phyloP scores from a whole-genome alignment of 1,284 basidiomycete species.

The Cutaneotrichosporon sp. region DNA sequence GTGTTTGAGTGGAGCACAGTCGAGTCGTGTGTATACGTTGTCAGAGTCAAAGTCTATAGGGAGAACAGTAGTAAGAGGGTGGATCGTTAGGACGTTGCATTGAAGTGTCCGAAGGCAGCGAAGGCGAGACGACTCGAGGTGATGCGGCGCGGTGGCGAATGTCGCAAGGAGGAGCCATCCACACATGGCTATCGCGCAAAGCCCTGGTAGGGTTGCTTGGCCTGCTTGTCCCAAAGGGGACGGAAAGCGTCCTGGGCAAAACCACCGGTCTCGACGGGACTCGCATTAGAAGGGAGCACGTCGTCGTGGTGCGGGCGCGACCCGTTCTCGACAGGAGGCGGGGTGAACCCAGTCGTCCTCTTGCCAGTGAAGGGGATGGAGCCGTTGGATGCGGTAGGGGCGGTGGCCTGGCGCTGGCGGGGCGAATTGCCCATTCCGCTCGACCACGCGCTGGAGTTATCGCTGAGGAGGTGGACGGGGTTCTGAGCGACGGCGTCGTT shows the following conservation, averaged over 20 bases:
- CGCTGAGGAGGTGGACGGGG: constrained; percentile 10
- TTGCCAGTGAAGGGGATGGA: constrained; percentile 12
- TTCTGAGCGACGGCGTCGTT: constrained; percentile 28
- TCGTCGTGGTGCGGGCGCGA: constrained; percentile 29
- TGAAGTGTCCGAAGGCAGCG: too few species aligned
- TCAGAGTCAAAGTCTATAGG: too few species aligned
- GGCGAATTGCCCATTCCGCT: constrained; percentile 24
- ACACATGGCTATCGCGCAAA: constrained; percentile 4
- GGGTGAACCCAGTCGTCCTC: constrained; percentile 26
- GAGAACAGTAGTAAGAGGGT: too few species aligned
- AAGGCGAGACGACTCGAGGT: too few species aligned
- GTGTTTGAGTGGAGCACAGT: too few species aligned
- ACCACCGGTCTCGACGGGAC: constrained; percentile 31
- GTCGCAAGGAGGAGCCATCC: too few species aligned
- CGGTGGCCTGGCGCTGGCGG: constrained; percentile 6
- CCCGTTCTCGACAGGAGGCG: neutral
- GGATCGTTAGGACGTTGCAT: too few species aligned
- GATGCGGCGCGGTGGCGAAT: too few species aligned
- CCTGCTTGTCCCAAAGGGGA: constrained; percentile 29
- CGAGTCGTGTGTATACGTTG: too few species aligned
- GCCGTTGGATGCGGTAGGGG: neutral
- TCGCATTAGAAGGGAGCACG: constrained; percentile 30
- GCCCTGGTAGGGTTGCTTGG: constrained; percentile 6
- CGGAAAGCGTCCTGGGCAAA: constrained; percentile 42
- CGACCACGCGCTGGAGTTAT: constrained; percentile 5